Percentiles rank a stretch among this genome's conserved stretches.
These are phyloP conservation scores for Kokia cookei DNA, from an alignment of 441 rosid species.

Conservation along the genomic window DNA sequence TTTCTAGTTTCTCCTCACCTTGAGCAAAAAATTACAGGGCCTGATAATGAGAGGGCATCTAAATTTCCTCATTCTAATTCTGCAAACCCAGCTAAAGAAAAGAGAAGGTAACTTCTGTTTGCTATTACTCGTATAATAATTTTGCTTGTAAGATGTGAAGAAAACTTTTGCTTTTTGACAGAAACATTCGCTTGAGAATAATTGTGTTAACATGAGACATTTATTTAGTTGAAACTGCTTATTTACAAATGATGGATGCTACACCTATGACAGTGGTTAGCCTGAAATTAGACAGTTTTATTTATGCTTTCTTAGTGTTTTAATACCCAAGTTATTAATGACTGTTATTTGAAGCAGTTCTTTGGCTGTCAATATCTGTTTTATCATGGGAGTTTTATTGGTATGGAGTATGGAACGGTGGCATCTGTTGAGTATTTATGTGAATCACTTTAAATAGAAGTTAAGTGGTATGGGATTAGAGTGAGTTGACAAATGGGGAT, in stretches of 20 bases:
- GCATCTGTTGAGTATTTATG: not conserved
- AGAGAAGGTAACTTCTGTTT: slow-evolving; percentile 45
- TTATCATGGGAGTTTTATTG: not conserved
- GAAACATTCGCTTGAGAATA: not conserved
- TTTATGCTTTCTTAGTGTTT: not conserved
- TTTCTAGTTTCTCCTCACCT: not conserved
- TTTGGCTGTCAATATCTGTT: not conserved
- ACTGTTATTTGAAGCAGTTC: no score
- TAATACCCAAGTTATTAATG: not conserved
- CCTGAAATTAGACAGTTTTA: not conserved
- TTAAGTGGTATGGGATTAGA: not conserved
- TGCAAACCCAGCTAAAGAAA: slow-evolving; percentile 26
- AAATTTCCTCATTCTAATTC: slow-evolving; percentile 24
- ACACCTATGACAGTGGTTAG: not conserved
- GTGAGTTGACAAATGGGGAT: not conserved
- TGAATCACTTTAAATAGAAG: not conserved
- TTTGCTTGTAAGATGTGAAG: not conserved
- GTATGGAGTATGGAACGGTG: not conserved
- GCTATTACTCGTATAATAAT: slow-evolving; percentile 2
- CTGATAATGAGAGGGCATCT: slow-evolving; percentile 26
- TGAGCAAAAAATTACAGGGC: slow-evolving; percentile 27
- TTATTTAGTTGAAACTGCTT: not conserved
- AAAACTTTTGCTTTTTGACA: not conserved
- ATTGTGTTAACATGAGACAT: not conserved
- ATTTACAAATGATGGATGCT: not conserved